Evolutionary conservation across 2,329 filamentous ascomycete genomes (phyloP).

Genomic region (Beauveria australis): DNA sequence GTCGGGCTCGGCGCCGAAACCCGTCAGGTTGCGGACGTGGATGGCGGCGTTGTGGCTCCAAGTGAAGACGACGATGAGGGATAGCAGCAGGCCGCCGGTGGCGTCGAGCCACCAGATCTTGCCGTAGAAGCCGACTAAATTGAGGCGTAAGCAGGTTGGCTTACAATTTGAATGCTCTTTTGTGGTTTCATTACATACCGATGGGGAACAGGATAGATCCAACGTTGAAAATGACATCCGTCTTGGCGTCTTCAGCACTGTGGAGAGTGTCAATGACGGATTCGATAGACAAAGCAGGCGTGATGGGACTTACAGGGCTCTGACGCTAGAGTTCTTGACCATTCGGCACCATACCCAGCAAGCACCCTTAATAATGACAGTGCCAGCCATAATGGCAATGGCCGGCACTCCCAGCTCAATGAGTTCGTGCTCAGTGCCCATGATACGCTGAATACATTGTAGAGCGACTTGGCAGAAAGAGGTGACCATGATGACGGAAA

Average conservation of each 20-base stretch:
- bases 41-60: constrained; percentile 67
- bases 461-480: constrained; percentile 73
- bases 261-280: constrained; percentile 10
- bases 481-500: constrained; percentile 79
- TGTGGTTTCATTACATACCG: constrained; percentile 28
- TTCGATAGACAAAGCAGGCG: constrained; percentile 1
- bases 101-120: constrained; percentile 78
- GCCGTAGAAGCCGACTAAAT: constrained; percentile 60
- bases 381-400: constrained; percentile 71
- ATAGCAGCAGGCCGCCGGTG: constrained; percentile 70
- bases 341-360: constrained; percentile 86
- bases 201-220: constrained; percentile 85
- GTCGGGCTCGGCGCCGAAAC: constrained; percentile 69
- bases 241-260: constrained; percentile 46
- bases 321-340: constrained; percentile 78
- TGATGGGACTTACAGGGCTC: constrained; percentile 53
- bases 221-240: constrained; percentile 83
- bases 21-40: constrained; percentile 74
- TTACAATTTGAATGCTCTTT: neutral
- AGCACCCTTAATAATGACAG: constrained; percentile 70
- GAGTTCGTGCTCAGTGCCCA: constrained; percentile 52
- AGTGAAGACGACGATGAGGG: constrained; percentile 68
- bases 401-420: constrained; percentile 67
- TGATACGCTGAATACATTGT: constrained; percentile 58
- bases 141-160: neutral